Evolutionary conservation across 1,284 basidiomycete species (phyloP).

Genomic region (Irpex sp.): DNA sequence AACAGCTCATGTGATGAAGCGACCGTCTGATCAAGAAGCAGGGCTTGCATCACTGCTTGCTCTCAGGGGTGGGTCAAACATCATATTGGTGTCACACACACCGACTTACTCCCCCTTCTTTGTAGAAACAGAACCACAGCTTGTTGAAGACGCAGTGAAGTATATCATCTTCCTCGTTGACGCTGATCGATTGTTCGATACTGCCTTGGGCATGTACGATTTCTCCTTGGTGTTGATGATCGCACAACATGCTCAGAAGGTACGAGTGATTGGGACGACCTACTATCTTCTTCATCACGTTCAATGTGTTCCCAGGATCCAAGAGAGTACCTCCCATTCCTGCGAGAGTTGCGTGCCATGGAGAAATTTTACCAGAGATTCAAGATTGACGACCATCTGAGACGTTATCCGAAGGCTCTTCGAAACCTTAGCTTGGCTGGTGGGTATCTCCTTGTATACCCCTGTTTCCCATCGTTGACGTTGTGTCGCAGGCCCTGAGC

Average conservation of each 20-base stretch:
- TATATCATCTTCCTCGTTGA: slow-evolving; percentile 99
- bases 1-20: slow-evolving; percentile 91
- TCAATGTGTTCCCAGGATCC: slow-evolving; percentile 68
- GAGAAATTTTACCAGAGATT: slow-evolving; percentile 85
- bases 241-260: slow-evolving; percentile 96
- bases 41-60: slow-evolving; percentile 77
- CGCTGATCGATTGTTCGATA: slow-evolving; percentile 89
- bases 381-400: slow-evolving; percentile 92
- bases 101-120: neutral
- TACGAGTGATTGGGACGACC: slow-evolving; percentile 27
- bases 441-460: slow-evolving; percentile 22
- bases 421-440: slow-evolving; percentile 75
- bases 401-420: slow-evolving; percentile 75
- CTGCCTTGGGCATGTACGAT: slow-evolving; percentile 98
- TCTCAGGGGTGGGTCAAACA: slow-evolving; percentile 57
- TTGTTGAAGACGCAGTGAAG: slow-evolving; percentile 95
- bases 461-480: slow-evolving; percentile 3
- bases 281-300: neutral
- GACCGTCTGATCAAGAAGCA: slow-evolving; percentile 88
- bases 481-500: slow-evolving; percentile 42
- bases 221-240: slow-evolving; percentile 95
- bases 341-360: slow-evolving; percentile 83
- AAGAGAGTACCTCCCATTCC: slow-evolving; percentile 95
- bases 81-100: neutral
- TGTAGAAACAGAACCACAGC: slow-evolving; percentile 64